Percentiles rank a stretch among this genome's conserved stretches.
These are phyloP conservation scores for Lunularia cruciata DNA, from an alignment of 225 moss, liverwort and hornwort genomes.

Conservation along the genomic window DNA sequence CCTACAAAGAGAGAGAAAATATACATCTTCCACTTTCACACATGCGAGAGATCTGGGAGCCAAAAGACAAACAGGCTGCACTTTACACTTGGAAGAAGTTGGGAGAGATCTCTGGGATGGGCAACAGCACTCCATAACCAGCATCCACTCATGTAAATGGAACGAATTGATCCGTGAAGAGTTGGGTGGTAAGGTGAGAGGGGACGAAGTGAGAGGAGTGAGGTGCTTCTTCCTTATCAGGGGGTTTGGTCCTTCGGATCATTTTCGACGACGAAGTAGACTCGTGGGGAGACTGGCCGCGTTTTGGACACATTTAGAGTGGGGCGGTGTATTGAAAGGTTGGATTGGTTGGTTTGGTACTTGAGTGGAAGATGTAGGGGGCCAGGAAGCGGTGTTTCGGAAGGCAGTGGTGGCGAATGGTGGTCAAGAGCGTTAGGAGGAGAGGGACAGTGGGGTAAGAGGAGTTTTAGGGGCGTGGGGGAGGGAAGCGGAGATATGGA, in stretches of 20 bases:
- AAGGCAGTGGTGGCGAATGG: slow-evolving; percentile 27
- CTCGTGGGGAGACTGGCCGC: no score
- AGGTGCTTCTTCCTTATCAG: not conserved
- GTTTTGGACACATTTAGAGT: no score
- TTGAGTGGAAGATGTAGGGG: slow-evolving; percentile 15
- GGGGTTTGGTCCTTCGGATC: not conserved
- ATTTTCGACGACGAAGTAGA: not conserved
- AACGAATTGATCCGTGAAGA: not conserved
- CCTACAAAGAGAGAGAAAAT: not conserved
- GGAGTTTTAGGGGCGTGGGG: not conserved
- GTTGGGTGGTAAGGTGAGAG: slow-evolving; percentile 1
- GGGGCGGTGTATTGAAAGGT: slow-evolving; percentile 19
- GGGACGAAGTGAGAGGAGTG: no score
- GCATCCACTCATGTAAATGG: not conserved
- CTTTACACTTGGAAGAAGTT: slow-evolving; percentile 15
- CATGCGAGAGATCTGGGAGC: slow-evolving; percentile 9
- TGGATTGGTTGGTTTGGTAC: slow-evolving; percentile 22
- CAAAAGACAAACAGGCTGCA: slow-evolving; percentile 1
- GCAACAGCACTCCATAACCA: not conserved
- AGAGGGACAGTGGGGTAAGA: no score
- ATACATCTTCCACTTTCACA: no score
- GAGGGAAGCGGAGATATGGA: slow-evolving; percentile 35
- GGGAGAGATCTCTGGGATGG: not conserved
- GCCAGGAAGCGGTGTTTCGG: slow-evolving; percentile 22
- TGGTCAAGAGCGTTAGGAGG: slow-evolving; percentile 3